A percentile compares a stretch with the other conserved stretches of the same genome.
Evolutionary conservation across 352 stramenopile genomes (phyloP).

Genomic region (Phytophthora hibernalis): DNA sequence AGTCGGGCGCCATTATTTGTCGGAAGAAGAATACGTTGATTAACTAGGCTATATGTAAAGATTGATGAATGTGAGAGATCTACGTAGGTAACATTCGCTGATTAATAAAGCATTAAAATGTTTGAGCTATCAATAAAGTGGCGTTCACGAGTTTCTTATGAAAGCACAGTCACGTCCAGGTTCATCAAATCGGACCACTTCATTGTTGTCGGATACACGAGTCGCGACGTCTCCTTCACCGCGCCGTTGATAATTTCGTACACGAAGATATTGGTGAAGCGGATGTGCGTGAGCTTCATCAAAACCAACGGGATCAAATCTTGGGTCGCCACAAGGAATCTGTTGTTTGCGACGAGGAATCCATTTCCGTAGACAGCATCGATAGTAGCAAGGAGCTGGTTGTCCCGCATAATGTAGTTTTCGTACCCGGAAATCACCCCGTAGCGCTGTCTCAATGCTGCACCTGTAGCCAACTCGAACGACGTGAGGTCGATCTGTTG

Average conservation of each 20-base stretch:
- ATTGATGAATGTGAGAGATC: too few relatives aligned
- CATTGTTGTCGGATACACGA: slow-evolving; percentile 43
- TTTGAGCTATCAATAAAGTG: background rate
- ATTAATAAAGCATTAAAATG: too few relatives aligned
- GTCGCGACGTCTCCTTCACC: slow-evolving; percentile 37
- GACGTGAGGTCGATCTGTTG: slow-evolving; percentile 33
- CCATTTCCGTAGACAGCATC: slow-evolving; percentile 54
- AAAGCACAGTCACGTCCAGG: slow-evolving; percentile 32
- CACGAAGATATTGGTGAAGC: slow-evolving; percentile 51
- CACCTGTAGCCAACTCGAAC: slow-evolving; percentile 39
- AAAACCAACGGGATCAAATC: slow-evolving; percentile 45
- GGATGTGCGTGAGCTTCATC: slow-evolving; percentile 47
- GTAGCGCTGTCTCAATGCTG: slow-evolving; percentile 31
- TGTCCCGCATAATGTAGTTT: slow-evolving; percentile 39
- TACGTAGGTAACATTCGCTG: too few relatives aligned
- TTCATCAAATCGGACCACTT: slow-evolving; percentile 36
- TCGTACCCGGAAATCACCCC: slow-evolving; percentile 37
- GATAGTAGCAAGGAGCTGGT: slow-evolving; percentile 40
- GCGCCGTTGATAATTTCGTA: slow-evolving; percentile 43
- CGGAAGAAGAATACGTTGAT: too few relatives aligned
- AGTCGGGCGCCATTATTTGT: too few relatives aligned
- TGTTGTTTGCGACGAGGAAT: slow-evolving; percentile 50
- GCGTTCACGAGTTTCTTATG: slow-evolving; percentile 5
- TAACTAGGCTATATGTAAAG: too few relatives aligned
- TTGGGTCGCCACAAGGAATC: slow-evolving; percentile 43